Evolutionary conservation across 257 asterid genomes (phyloP).

Genomic region (Nicotiana tomentosiformis): DNA sequence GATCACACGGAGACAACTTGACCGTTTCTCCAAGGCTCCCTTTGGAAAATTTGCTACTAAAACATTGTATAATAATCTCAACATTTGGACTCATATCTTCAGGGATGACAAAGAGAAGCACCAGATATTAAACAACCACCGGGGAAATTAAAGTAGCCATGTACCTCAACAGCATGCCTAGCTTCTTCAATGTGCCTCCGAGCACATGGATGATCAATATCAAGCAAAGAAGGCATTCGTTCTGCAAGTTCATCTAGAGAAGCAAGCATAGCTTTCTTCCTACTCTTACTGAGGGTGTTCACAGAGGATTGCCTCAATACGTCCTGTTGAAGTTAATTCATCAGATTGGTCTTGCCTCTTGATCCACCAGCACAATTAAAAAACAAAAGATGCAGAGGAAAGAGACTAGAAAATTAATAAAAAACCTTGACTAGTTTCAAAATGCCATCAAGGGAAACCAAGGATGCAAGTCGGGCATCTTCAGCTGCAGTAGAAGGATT

Average conservation of each 20-base stretch:
- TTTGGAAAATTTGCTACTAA: neutral
- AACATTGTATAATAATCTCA: neutral
- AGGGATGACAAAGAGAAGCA: neutral
- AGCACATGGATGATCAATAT: constrained; percentile 92
- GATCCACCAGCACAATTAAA: constrained; percentile 11
- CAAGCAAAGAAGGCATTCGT: constrained; percentile 93
- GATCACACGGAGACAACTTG: too few species aligned
- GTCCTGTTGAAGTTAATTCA: constrained; percentile 46
- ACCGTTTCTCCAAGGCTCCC: too few species aligned
- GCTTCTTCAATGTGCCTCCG: constrained; percentile 81
- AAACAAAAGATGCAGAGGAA: neutral
- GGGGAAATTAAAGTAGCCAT: neutral
- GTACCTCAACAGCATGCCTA: constrained; percentile 75
- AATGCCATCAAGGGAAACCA: constrained; percentile 86
- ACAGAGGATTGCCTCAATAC: constrained; percentile 72
- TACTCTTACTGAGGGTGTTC: constrained; percentile 60
- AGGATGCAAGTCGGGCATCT: constrained; percentile 95
- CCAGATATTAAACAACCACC: neutral
- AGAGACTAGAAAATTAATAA: constrained; percentile 15
- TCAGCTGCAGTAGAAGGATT: constrained; percentile 96
- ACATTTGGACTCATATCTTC: neutral
- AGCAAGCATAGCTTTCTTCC: constrained; percentile 66
- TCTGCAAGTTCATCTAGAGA: constrained; percentile 78
- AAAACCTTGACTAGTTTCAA: constrained; percentile 88
- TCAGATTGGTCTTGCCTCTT: constrained; percentile 9